Evolutionary conservation across 805 yeast species (phyloP), one percentile per base, ranked within the genome.

Genomic region (Candida incommunis): DNA sequence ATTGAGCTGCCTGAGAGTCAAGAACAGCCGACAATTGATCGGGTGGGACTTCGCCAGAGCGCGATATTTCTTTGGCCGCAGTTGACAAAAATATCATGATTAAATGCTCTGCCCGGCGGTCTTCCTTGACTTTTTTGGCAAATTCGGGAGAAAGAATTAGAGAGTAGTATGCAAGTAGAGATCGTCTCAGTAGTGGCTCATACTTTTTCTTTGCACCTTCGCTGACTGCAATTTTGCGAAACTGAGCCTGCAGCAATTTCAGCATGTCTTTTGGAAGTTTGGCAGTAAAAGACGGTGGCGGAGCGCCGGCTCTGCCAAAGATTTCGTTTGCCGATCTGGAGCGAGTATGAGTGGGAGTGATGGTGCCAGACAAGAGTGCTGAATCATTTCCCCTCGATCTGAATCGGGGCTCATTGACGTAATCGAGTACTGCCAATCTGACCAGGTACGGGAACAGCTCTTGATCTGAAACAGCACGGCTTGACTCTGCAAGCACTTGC

Each of bases 401-500:
- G 41, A 79, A 80, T 29, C 85, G 60, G 2, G 83, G 83, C 58
- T 79, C 85, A 47, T 71, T 75, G 45, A 73, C 63, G 53, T 81
- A 79, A 42, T 76, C 80, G 18, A 82, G 57, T 11, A 82, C 58
- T 2, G 80, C 57, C 4, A 77, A 60, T 52, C 78, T 76, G 41
- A 81, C 54, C 1, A 78, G 68, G 24, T 72, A 67, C 42, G 69
- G 68, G 51, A 80, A 80, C 2, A 76, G 49, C 41, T 58, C 56
- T 31, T 31, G 37, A 18, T 31, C 37, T 13, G 37, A 31, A 18
- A 31, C 37, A 13, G 37, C 37, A 5, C 37, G 37, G 18, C n/a
- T 11, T 25, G 27, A 25, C 13, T 25, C 27, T 9, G 27, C 27
- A 18, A 4, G 18, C 4, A 5, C 5, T 5, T 9, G n/a, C n/a